A percentile compares a stretch with the other conserved stretches of the same genome.
Conservation (phyloP, 306 rosid species). For the Lagenaria siceraria region DNA sequence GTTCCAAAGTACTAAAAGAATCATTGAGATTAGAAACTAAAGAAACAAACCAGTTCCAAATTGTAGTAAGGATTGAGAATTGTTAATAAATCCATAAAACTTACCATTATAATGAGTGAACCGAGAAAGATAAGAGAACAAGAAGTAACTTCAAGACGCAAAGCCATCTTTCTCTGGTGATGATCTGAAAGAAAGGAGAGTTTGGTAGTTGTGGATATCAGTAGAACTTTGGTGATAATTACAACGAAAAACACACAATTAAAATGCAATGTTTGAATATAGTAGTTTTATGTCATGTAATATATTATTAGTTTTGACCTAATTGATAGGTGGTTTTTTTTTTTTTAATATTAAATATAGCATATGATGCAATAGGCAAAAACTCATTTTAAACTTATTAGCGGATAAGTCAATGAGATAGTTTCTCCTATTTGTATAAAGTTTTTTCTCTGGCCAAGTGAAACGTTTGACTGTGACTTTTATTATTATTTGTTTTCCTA, state of each 20-base stretch:
- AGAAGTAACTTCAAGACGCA: background rate
- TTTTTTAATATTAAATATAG: background rate
- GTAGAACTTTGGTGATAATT: background rate
- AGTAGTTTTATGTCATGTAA: background rate
- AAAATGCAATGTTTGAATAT: constrained; percentile 1
- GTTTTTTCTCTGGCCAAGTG: background rate
- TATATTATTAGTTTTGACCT: background rate
- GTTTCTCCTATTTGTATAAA: background rate
- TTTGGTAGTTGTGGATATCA: constrained; percentile 1
- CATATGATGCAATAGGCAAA: background rate
- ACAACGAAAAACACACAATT: background rate
- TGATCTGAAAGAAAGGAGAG: constrained; percentile 2
- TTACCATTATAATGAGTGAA: background rate
- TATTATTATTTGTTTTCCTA: background rate
- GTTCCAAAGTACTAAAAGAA: background rate
- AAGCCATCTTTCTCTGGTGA: constrained; percentile 3
- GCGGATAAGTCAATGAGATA: background rate
- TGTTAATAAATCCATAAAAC: background rate
- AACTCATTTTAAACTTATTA: background rate
- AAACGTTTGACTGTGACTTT: background rate
- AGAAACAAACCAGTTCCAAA: background rate
- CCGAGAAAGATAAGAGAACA: background rate
- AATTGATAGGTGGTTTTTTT: background rate
- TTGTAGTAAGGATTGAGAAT: background rate
- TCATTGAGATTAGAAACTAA: background rate